phyloP scores from a whole-genome alignment of 2,329 filamentous ascomycete genomes.

The Xylariales sp. region DNA sequence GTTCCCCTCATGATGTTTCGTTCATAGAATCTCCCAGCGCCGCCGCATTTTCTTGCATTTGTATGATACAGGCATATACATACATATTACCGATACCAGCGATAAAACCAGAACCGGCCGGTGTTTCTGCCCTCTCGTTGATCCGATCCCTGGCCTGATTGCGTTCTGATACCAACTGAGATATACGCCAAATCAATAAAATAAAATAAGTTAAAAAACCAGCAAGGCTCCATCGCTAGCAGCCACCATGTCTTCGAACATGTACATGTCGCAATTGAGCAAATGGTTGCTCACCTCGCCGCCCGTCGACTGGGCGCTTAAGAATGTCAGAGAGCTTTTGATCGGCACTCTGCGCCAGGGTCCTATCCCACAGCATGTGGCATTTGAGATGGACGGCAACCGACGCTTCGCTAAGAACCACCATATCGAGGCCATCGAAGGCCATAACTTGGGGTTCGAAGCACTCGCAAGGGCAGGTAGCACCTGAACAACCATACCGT shows the following conservation, averaged over 20 bases:
- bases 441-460: conserved; percentile 93
- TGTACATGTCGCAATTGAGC: conserved; percentile 22
- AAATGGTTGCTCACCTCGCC: conserved; percentile 82
- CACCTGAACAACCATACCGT: too few relatives aligned
- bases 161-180: too few relatives aligned
- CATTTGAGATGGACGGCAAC: conserved; percentile 99
- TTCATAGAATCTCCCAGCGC: not conserved
- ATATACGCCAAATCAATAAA: not conserved
- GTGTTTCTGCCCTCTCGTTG: too few relatives aligned
- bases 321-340: conserved; percentile 73
- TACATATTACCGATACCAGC: too few relatives aligned
- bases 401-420: conserved; percentile 84
- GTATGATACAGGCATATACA: too few relatives aligned
- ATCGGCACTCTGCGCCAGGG: conserved; percentile 88
- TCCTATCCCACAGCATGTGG: conserved; percentile 88
- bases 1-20: not conserved
- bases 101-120: too few relatives aligned
- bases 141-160: too few relatives aligned
- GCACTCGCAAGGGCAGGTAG: conserved; percentile 76
- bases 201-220: not conserved
- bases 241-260: conserved; percentile 4
- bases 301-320: conserved; percentile 84
- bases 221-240: not conserved
- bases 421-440: conserved; percentile 94
- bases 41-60: too few relatives aligned